Percentiles rank a stretch among this genome's conserved stretches.
Evolutionary conservation across 768 basidiomycete genomes (phyloP).

Genomic region (Termitomyces bulborhizus): DNA sequence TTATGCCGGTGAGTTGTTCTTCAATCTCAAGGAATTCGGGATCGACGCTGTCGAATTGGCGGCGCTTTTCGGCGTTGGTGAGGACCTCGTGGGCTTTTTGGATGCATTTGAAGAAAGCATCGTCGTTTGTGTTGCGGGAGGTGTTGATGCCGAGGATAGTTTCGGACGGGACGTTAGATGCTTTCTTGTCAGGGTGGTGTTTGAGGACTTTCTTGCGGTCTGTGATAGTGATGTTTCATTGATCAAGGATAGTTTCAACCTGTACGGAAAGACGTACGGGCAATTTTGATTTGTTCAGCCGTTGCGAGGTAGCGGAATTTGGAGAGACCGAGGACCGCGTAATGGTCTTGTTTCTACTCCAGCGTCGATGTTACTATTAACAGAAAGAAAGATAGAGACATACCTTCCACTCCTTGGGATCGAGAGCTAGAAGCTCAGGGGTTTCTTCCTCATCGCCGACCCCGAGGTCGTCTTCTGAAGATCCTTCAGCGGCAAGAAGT

Average conservation of each 20-base stretch:
- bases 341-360: slow-evolving; percentile 83
- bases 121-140: slow-evolving; percentile 86
- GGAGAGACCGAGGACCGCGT: slow-evolving; percentile 85
- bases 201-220: slow-evolving; percentile 99
- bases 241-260: no score
- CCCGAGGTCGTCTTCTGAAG: slow-evolving; percentile 80
- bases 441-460: slow-evolving; percentile 89
- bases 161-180: slow-evolving; percentile 23
- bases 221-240: slow-evolving; percentile 21
- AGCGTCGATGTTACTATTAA: no score
- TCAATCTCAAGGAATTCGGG: slow-evolving; percentile 67
- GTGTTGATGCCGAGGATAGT: slow-evolving; percentile 43
- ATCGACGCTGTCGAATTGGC: slow-evolving; percentile 97
- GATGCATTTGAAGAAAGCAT: slow-evolving; percentile 99
- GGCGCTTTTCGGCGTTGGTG: slow-evolving; percentile 76
- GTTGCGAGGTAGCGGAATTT: slow-evolving; percentile 83
- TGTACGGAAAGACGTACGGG: slow-evolving; percentile 56
- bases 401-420: slow-evolving; percentile 99
- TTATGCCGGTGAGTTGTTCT: no score
- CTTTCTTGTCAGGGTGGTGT: slow-evolving; percentile 98
- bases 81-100: slow-evolving; percentile 97
- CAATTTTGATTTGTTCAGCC: slow-evolving; percentile 90
- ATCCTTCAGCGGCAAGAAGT: slow-evolving; percentile 46
- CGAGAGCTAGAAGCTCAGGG: slow-evolving; percentile 59
- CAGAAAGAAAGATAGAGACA: no score